Conservation (phyloP, 1,284 basidiomycete species). For the Marasmius oreades region DNA sequence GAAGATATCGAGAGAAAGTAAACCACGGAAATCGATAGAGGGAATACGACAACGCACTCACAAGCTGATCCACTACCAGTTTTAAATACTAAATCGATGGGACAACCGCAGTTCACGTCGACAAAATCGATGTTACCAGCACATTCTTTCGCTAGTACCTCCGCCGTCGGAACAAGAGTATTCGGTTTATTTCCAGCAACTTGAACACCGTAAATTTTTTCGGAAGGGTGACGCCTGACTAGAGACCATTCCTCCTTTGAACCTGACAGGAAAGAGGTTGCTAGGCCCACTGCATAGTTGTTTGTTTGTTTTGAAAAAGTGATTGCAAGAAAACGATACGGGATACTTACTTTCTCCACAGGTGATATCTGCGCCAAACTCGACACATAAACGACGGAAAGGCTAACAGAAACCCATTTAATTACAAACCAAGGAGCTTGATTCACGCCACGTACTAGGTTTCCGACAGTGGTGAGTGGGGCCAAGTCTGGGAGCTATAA, state of each 20-base stretch:
- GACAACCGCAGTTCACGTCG: conserved; percentile 96
- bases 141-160: conserved; percentile 74
- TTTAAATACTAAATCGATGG: conserved; percentile 95
- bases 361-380: conserved; percentile 91
- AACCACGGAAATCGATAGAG: background rate
- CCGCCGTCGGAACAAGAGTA: conserved; percentile 79
- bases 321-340: background rate
- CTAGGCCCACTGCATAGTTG: conserved; percentile 66
- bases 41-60: conserved; percentile 33
- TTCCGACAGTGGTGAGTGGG: conserved; percentile 94
- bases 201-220: conserved; percentile 90
- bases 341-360: conserved; percentile 80
- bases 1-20: background rate
- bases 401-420: conserved; percentile 53
- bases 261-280: conserved; percentile 76
- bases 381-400: conserved; percentile 86
- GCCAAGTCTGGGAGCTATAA: conserved; percentile 65
- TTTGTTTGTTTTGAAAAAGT: background rate
- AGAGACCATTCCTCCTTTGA: conserved; percentile 92
- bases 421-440: background rate
- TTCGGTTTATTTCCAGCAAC: conserved; percentile 77
- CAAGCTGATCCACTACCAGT: conserved; percentile 87
- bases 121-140: conserved; percentile 78
- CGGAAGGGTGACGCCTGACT: conserved; percentile 83
- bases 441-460: conserved; percentile 61